Evolutionary conservation across 148 eudicot species (phyloP), one percentile per base, ranked within the genome.

Genomic region (Vaccinium macrocarpon): DNA sequence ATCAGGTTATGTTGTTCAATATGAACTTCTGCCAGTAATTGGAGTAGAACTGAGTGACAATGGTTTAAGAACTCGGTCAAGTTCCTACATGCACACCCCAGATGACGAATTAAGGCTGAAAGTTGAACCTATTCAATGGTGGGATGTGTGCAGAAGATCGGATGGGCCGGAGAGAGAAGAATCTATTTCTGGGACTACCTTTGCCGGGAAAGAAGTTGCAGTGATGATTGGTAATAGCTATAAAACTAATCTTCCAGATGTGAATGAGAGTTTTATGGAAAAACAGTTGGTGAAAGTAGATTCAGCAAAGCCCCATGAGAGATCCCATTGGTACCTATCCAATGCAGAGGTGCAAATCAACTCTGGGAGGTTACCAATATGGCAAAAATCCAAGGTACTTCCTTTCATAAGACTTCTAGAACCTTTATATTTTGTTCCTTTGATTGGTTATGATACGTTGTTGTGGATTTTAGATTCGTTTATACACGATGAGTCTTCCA

Each of bases 361-460:
- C 72, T 80, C 61, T 70, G 86, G 87, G 78, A 88, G 89, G 79
- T 35, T 81, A 27, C 88, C 87, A 29, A 66, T 86, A 53, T 90
- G 91, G 91, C 88, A 90, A 85, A 88, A 85, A 27, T 80, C 87
- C 53, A 86, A 90, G 90, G 91, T 90, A 84, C n/a, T 79, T 73
- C 74, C 61, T 70, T 52, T 46, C 79, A 52, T 66, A 16, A 2
- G 38, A 16, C 66, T 83, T 74, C 42, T 62, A 53, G 75, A 4
- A 48, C 18, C 38, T 73, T 70, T 80, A 57, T 61, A 14, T 57
- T 18, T 32, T 73, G 38, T 81, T 72, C 55, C 68, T 21, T 82
- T 12, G 8, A 48, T 83, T 52, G 81, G 32, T 52, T 55, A 29
- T 76, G 71, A 59, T 88, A 51, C 32, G 7, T 86, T 1, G 79